Conservation (phyloP, 306 rosid genomes). For the peach (Prunus persica) region Prunus_persica_NCBIv2 NC_034010.1:25274001-25274500, state of each 20-base stretch:
- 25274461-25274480: conserved; percentile 18
- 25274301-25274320: not conserved
- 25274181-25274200: not conserved
- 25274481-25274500: conserved; percentile 55
- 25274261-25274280: not conserved
- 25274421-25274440: not conserved
- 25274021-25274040: not conserved
- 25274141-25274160: conserved; percentile 73
- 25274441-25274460: not conserved
- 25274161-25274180: not conserved
- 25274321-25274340: not conserved
- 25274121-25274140: conserved; percentile 68
- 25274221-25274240: not conserved
- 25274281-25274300: not conserved
- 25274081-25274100: conserved; percentile 64
- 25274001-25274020: not conserved
- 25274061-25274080: conserved; percentile 7
- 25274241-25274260: not conserved
- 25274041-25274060: not conserved
- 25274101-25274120: conserved; percentile 80
- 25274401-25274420: not conserved
- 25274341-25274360: not conserved
- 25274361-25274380: not conserved
- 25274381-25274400: not conserved
- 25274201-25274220: not conserved